Evolutionary conservation across 768 basidiomycete species (phyloP).

Genomic region (Inosperma sp.): DNA sequence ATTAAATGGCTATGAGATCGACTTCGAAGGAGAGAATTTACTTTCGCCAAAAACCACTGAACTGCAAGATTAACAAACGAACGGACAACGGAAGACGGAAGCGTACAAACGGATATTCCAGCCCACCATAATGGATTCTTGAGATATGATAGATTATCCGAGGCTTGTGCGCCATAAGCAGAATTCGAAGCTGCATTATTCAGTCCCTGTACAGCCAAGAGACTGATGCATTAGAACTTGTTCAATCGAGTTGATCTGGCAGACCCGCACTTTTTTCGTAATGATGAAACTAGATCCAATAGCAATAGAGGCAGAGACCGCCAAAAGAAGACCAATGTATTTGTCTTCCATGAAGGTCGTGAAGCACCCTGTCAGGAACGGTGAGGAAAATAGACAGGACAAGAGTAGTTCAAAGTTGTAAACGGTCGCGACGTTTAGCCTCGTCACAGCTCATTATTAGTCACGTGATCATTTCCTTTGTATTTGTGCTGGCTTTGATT

Average conservation of each 20-base stretch:
- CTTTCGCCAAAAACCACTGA: conserved; percentile 92
- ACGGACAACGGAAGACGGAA: conserved; percentile 1
- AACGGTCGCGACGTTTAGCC: too few relatives aligned
- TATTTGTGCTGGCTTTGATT: too few relatives aligned
- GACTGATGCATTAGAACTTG: not conserved
- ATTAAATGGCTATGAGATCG: not conserved
- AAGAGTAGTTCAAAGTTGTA: too few relatives aligned
- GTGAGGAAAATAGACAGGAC: too few relatives aligned
- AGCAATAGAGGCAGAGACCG: conserved; percentile 75
- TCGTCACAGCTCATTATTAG: too few relatives aligned
- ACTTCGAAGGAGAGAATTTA: conserved; percentile 28
- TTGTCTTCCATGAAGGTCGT: conserved; percentile 62
- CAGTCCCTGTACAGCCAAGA: conserved; percentile 56
- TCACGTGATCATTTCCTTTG: too few relatives aligned
- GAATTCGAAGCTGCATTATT: conserved; percentile 71
- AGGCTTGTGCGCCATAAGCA: conserved; percentile 51
- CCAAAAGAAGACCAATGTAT: conserved; percentile 89
- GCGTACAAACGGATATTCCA: conserved; percentile 87
- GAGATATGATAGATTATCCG: conserved; percentile 83
- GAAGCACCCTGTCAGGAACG: too few relatives aligned
- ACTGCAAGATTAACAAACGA: conserved; percentile 2
- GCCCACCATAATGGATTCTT: conserved; percentile 96
- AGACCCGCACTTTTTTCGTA: conserved; percentile 81
- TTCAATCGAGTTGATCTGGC: not conserved
- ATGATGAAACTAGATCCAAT: conserved; percentile 98